Percentiles rank a stretch among this genome's conserved stretches.
Evolutionary conservation across 306 rosid genomes (phyloP).

Genomic region (Medicago arabica): DNA sequence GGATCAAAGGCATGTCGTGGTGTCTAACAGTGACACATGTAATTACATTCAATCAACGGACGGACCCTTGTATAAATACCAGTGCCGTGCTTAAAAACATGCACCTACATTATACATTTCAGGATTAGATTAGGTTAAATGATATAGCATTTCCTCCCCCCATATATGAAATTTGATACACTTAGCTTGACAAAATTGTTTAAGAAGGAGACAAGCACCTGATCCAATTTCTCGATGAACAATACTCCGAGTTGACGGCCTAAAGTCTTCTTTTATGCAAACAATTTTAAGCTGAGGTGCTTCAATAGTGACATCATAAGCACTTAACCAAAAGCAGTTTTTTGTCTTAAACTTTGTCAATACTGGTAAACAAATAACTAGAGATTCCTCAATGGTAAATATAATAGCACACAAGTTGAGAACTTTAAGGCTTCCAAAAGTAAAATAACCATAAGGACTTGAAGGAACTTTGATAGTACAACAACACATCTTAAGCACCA

Average conservation of each 20-base stretch:
- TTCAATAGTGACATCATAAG: not conserved
- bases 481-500: not conserved
- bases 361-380: not conserved
- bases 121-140: not conserved
- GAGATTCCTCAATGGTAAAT: not conserved
- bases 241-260: not conserved
- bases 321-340: conserved; percentile 21
- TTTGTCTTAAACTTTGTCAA: not conserved
- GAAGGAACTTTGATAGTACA: not conserved
- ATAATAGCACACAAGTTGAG: not conserved
- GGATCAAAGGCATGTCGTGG: too few species aligned
- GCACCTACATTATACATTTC: too few species aligned
- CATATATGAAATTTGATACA: not conserved
- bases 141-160: not conserved
- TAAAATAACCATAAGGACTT: not conserved
- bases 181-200: not conserved
- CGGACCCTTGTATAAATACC: too few species aligned
- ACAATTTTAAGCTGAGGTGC: not conserved
- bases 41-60: too few species aligned
- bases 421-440: not conserved
- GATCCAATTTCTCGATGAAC: not conserved
- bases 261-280: not conserved
- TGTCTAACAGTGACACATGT: too few species aligned
- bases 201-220: not conserved
- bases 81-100: too few species aligned